Percentiles rank a stretch among this genome's conserved stretches.
Conservation (phyloP, 768 basidiomycete genomes). For the Cystobasidium ongulense region DNA sequence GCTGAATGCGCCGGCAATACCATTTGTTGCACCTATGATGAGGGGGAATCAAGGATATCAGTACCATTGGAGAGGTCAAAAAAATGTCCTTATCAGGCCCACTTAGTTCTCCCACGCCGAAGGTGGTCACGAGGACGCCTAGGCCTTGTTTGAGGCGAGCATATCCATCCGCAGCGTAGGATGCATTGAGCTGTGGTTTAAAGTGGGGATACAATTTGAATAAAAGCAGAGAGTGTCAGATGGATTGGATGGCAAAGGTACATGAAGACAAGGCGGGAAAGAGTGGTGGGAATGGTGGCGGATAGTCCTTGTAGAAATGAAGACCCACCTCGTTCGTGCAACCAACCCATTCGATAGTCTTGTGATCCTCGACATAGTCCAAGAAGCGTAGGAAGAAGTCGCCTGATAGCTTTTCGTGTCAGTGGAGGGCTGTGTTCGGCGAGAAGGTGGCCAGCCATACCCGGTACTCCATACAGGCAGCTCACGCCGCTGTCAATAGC, state of each 20-base stretch:
- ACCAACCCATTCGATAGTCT: conserved; percentile 26
- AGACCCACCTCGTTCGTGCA: conserved; percentile 22
- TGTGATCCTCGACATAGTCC: conserved; percentile 30
- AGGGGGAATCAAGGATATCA: not conserved
- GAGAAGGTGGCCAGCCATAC: not conserved
- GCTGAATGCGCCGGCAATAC: conserved; percentile 50
- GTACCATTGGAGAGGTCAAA: not conserved
- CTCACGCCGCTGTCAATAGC: conserved; percentile 11
- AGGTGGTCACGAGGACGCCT: conserved; percentile 69
- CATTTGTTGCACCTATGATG: conserved; percentile 22
- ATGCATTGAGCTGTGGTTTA: conserved; percentile 12
- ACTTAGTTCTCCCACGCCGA: conserved; percentile 84
- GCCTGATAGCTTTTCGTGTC: conserved; percentile 4
- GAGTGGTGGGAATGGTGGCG: not conserved
- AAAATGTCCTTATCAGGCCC: conserved; percentile 64
- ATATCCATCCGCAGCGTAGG: conserved; percentile 53
- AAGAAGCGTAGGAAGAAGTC: conserved; percentile 32
- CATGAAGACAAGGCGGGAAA: too few species aligned
- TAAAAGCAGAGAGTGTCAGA: too few species aligned
- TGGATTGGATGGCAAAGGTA: not conserved
- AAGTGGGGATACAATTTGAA: too few species aligned
- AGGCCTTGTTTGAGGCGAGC: conserved; percentile 69
- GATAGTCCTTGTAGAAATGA: not conserved
- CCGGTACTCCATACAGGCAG: conserved; percentile 16
- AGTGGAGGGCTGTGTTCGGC: not conserved